These are phyloP conservation scores for Lentinus brumalis DNA, from an alignment of 768 basidiomycete genomes.

Conservation along the genomic window DNA sequence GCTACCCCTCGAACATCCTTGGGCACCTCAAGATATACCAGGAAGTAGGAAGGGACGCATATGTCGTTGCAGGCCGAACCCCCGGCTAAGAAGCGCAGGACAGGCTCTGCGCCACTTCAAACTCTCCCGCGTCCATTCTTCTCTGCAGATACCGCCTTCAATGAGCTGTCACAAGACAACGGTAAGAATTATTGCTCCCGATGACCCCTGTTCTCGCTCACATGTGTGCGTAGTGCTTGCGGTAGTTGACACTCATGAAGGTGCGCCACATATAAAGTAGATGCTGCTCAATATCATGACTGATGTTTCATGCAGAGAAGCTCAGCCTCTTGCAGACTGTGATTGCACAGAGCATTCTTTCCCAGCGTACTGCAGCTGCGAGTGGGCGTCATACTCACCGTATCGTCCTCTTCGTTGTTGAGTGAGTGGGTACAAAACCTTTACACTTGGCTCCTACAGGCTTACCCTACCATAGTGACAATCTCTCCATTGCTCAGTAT, in stretches of 20 bases:
- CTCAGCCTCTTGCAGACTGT: constrained; percentile 5
- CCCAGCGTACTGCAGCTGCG: neutral
- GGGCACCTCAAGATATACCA: no score
- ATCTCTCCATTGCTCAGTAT: constrained; percentile 18
- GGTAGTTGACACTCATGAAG: constrained; percentile 7
- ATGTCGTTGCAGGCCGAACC: neutral
- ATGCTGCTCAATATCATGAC: neutral
- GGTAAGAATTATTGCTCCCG: neutral
- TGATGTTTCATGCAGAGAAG: constrained; percentile 7
- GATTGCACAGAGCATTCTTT: constrained; percentile 3
- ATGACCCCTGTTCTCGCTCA: neutral
- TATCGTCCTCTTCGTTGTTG: constrained; percentile 18
- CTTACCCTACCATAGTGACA: constrained; percentile 7
- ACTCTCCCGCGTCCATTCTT: neutral
- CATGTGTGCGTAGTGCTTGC: constrained; percentile 4
- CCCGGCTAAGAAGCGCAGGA: neutral
- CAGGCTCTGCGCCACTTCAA: no score
- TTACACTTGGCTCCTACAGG: no score
- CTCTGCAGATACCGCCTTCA: neutral
- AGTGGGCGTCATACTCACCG: constrained; percentile 7
- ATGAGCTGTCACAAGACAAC: constrained; percentile 1
- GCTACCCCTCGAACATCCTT: no score
- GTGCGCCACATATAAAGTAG: neutral
- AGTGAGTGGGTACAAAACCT: constrained; percentile 4
- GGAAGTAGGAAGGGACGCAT: constrained; percentile 36